These are phyloP conservation scores for Ogataea ganodermae DNA, from an alignment of 805 yeast genomes.

Conservation along the genomic window DNA sequence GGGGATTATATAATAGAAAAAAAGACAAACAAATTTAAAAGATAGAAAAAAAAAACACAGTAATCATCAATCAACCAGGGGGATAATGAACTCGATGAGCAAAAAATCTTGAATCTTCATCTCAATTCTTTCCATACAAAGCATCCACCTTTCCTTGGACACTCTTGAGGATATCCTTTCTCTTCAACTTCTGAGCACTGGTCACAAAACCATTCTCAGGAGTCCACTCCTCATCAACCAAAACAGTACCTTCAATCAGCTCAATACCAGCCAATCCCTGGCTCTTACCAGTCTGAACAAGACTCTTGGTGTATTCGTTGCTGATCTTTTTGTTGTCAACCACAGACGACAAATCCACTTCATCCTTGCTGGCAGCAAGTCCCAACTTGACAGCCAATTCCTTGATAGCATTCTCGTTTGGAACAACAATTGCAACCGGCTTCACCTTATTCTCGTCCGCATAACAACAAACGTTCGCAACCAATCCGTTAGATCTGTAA, in stretches of 20 bases:
- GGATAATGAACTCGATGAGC: too few relatives aligned
- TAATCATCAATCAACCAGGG: too few relatives aligned
- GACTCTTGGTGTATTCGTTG: slow-evolving; percentile 53
- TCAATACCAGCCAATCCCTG: slow-evolving; percentile 88
- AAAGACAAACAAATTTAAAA: not conserved
- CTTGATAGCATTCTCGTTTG: slow-evolving; percentile 67
- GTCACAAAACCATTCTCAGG: slow-evolving; percentile 94
- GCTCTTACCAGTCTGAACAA: slow-evolving; percentile 72
- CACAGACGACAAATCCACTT: slow-evolving; percentile 45
- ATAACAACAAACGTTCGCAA: slow-evolving; percentile 84
- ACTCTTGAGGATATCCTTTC: slow-evolving; percentile 79
- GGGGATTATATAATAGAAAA: slow-evolving; percentile 1
- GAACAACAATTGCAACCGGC: slow-evolving; percentile 89
- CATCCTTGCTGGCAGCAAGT: slow-evolving; percentile 44
- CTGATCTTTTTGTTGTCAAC: slow-evolving; percentile 59
- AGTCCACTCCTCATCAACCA: slow-evolving; percentile 94
- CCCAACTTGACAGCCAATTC: slow-evolving; percentile 60
- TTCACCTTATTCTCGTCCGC: slow-evolving; percentile 87
- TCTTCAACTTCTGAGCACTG: slow-evolving; percentile 93
- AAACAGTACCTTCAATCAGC: slow-evolving; percentile 72
- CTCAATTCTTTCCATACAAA: slow-evolving; percentile 46
- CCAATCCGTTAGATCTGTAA: slow-evolving; percentile 79
- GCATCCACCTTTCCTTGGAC: slow-evolving; percentile 68
- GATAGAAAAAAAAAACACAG: not conserved
- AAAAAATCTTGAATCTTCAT: not conserved